Percentiles rank a stretch among this genome's conserved stretches.
These are phyloP conservation scores for Alternaria postmessia DNA, from an alignment of 2,329 filamentous ascomycete species.

Conservation along the genomic window DNA sequence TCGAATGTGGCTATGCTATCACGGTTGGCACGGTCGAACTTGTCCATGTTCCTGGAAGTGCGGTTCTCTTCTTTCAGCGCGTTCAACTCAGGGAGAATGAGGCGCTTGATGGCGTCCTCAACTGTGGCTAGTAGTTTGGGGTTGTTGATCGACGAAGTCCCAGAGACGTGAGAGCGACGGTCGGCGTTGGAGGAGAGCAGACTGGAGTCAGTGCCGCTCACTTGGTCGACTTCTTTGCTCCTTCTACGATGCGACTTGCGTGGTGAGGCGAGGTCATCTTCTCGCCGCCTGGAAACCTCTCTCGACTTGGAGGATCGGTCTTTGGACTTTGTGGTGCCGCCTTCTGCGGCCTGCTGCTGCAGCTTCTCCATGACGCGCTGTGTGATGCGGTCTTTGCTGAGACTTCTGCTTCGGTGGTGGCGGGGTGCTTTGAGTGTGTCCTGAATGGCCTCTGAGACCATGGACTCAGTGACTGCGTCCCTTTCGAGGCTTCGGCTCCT, in stretches of 20 bases:
- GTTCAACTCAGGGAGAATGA: constrained; percentile 91
- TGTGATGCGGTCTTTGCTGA: constrained; percentile 72
- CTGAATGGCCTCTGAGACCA: constrained; percentile 23
- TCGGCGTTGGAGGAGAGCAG: constrained; percentile 67
- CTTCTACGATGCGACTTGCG: constrained; percentile 49
- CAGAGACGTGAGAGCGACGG: constrained; percentile 60
- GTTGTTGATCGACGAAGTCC: constrained; percentile 82
- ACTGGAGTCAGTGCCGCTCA: constrained; percentile 67
- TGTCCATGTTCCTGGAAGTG: constrained; percentile 73
- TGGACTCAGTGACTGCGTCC: constrained; percentile 41
- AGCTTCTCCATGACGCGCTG: constrained; percentile 75
- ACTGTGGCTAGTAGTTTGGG: constrained; percentile 90
- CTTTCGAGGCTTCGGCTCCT: constrained; percentile 61
- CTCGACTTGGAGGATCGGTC: constrained; percentile 21
- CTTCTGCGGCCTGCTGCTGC: constrained; percentile 58
- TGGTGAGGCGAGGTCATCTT: constrained; percentile 40
- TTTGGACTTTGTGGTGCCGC: constrained; percentile 42
- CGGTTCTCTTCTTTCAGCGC: constrained; percentile 91
- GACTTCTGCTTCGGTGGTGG: constrained; percentile 67
- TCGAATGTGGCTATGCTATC: constrained; percentile 57
- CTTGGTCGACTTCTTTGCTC: constrained; percentile 58
- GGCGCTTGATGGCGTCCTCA: constrained; percentile 87
- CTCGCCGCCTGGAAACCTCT: constrained; percentile 29
- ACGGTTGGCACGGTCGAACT: constrained; percentile 68
- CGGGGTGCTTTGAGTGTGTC: constrained; percentile 67